A percentile compares a stretch with the other conserved stretches of the same genome.
phyloP scores from a whole-genome alignment of 1,284 basidiomycete species.

The Vanrija sp. region DNA sequence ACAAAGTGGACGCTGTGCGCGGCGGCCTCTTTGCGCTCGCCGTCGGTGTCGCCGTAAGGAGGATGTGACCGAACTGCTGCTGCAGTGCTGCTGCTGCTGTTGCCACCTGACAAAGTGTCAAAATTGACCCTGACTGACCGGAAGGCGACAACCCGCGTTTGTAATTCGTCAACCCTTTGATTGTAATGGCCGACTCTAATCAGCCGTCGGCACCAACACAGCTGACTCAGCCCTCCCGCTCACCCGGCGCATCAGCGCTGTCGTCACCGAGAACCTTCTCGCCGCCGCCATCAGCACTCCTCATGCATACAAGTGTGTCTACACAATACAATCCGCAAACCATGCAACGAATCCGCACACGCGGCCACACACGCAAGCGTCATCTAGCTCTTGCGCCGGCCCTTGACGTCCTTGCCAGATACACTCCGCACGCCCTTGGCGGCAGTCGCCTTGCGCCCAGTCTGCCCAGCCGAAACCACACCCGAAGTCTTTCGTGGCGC shows the following conservation, averaged over 20 bases:
- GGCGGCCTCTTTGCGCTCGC: too few relatives aligned
- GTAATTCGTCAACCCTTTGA: too few relatives aligned
- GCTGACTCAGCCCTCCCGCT: not conserved
- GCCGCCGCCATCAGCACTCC: not conserved
- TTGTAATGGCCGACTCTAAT: too few relatives aligned
- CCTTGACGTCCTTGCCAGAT: slow-evolving; percentile 7
- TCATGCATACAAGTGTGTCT: not conserved
- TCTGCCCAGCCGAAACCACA: not conserved
- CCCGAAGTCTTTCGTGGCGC: slow-evolving; percentile 10
- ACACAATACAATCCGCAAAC: not conserved
- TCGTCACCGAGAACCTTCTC: not conserved
- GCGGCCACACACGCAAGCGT: not conserved
- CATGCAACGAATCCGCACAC: not conserved
- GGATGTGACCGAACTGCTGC: not conserved
- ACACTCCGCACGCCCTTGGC: slow-evolving; percentile 1
- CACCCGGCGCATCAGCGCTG: not conserved
- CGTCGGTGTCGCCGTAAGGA: too few relatives aligned
- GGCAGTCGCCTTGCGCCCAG: not conserved
- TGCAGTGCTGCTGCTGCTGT: not conserved
- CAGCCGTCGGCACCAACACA: not conserved
- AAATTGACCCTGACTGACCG: not conserved
- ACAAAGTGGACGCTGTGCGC: not conserved
- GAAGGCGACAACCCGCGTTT: not conserved
- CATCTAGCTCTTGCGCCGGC: slow-evolving; percentile 1
- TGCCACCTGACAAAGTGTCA: not conserved